phyloP scores from a whole-genome alignment of 495 filamentous ascomycete species.

The Aspergillus nanangensis region DNA sequence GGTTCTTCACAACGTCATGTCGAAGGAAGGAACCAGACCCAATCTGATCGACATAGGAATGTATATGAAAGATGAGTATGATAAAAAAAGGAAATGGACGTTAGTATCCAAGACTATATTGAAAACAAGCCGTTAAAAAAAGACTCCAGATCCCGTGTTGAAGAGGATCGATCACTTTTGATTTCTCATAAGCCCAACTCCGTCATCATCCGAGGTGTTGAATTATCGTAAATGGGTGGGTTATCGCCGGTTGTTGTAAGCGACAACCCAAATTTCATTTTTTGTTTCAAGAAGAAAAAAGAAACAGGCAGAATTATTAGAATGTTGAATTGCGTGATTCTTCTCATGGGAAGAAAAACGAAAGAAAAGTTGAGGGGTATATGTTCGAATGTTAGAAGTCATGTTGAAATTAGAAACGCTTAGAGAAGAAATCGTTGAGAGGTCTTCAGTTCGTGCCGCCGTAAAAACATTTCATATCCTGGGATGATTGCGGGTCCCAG shows the following conservation, averaged over 20 bases:
- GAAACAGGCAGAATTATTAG: background rate
- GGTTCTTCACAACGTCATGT: background rate
- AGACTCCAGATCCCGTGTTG: constrained; percentile 28
- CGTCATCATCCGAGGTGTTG: constrained; percentile 23
- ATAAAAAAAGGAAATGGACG: constrained; percentile 3
- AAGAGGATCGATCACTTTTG: constrained; percentile 24
- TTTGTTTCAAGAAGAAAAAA: background rate
- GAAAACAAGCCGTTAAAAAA: constrained; percentile 5
- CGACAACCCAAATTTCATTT: background rate
- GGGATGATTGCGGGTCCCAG: constrained; percentile 19
- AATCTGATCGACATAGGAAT: background rate
- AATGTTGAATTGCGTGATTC: constrained; percentile 1
- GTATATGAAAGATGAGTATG: constrained; percentile 8
- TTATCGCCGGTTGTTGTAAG: background rate
- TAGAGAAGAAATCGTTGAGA: constrained; percentile 49
- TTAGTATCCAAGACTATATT: constrained; percentile 11
- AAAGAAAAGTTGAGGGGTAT: constrained; percentile 11
- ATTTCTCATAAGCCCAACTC: constrained; percentile 21
- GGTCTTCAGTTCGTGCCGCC: constrained; percentile 45
- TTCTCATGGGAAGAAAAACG: constrained; percentile 1
- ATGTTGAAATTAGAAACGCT: constrained; percentile 45
- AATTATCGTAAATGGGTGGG: constrained; percentile 12
- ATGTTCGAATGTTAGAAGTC: constrained; percentile 36
- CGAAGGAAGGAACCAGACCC: background rate
- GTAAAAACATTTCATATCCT: constrained; percentile 39